These are phyloP conservation scores for Daldinia bambusicola DNA, from an alignment of 495 filamentous ascomycete species.

Conservation along the genomic window DNA sequence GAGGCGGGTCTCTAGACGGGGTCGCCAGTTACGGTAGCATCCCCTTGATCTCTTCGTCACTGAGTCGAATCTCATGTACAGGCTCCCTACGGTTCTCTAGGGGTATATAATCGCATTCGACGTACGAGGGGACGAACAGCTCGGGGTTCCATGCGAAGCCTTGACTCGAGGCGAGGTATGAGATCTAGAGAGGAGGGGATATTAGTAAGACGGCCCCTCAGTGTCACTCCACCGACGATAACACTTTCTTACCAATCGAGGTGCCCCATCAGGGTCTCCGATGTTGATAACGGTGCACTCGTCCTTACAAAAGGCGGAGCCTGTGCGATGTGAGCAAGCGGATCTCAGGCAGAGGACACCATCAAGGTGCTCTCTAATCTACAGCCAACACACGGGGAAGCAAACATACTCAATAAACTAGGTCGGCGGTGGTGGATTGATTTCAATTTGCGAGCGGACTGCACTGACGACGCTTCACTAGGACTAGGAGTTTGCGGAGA, in stretches of 20 bases:
- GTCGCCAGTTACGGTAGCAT: constrained; percentile 60
- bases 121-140: constrained; percentile 67
- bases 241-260: constrained; percentile 65
- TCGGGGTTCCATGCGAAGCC: constrained; percentile 79
- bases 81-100: constrained; percentile 74
- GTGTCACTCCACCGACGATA: not conserved
- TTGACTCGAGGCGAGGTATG: constrained; percentile 73
- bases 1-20: not conserved
- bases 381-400: constrained; percentile 1
- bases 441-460: constrained; percentile 53
- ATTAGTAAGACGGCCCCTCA: constrained; percentile 16
- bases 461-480: constrained; percentile 48
- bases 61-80: constrained; percentile 72
- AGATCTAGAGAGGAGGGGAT: constrained; percentile 61
- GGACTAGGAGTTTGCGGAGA: constrained; percentile 60
- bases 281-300: constrained; percentile 77
- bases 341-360: not conserved
- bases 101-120: constrained; percentile 65
- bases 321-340: constrained; percentile 51
- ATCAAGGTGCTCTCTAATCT: constrained; percentile 6
- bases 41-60: constrained; percentile 69
- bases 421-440: constrained; percentile 62
- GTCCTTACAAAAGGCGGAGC: constrained; percentile 69
- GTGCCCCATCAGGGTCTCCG: constrained; percentile 68
- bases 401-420: constrained; percentile 64